A percentile compares a stretch with the other conserved stretches of the same genome.
Evolutionary conservation across 2,329 filamentous ascomycete species (phyloP).

Genomic region (Penicillium brevicompactum): DNA sequence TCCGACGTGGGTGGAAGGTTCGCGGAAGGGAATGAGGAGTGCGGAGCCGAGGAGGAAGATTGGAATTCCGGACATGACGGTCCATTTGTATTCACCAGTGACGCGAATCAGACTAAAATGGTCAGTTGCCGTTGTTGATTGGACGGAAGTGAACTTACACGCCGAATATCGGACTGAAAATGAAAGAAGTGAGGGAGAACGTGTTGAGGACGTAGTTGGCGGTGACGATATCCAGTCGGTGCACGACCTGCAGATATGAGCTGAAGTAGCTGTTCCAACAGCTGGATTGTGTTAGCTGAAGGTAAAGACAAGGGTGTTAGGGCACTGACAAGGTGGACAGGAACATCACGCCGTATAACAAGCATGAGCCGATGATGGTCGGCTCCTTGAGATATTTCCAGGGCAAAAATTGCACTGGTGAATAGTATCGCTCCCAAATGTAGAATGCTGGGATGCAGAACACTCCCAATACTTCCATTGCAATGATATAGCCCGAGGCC

Average conservation of each 20-base stretch:
- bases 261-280: slow-evolving; percentile 10
- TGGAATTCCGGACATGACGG: slow-evolving; percentile 6
- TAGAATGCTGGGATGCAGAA: slow-evolving; percentile 10
- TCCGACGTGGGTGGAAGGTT: slow-evolving; percentile 7
- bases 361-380: slow-evolving; percentile 11
- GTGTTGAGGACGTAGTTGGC: slow-evolving; percentile 10
- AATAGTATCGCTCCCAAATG: slow-evolving; percentile 8
- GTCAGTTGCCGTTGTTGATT: not conserved
- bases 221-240: slow-evolving; percentile 8
- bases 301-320: not conserved
- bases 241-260: slow-evolving; percentile 11
- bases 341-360: slow-evolving; percentile 12
- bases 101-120: slow-evolving; percentile 1
- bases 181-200: slow-evolving; percentile 8
- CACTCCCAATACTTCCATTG: slow-evolving; percentile 11
- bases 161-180: slow-evolving; percentile 11
- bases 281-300: not conserved
- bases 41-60: slow-evolving; percentile 11
- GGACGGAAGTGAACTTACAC: not conserved
- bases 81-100: slow-evolving; percentile 14
- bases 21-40: slow-evolving; percentile 7
- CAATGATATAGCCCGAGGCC: slow-evolving; percentile 10
- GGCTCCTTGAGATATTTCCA: slow-evolving; percentile 12
- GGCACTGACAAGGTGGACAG: slow-evolving; percentile 4
- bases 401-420: slow-evolving; percentile 9